A percentile compares a stretch with the other conserved stretches of the same genome.
Evolutionary conservation across 2,329 filamentous ascomycete genomes (phyloP).

Genomic region (Cordyceps farinosa): DNA sequence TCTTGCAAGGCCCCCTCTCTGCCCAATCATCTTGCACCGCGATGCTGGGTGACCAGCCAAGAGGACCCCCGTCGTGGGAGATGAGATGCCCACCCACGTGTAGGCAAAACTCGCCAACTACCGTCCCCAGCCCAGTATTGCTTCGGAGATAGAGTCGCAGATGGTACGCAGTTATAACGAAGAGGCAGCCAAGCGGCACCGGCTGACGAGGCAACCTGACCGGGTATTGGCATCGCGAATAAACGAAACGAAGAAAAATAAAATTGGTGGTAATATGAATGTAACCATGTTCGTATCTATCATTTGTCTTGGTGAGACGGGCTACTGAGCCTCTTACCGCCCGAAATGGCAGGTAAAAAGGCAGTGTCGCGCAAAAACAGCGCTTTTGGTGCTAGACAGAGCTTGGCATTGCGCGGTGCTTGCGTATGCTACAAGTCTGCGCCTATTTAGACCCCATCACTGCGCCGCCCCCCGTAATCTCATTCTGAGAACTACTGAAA

Average conservation of each 20-base stretch:
- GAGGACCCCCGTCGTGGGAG: background rate
- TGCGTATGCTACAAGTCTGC: background rate
- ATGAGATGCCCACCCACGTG: conserved; percentile 14
- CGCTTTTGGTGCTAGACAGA: background rate
- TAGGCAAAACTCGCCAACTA: background rate
- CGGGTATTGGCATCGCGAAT: background rate
- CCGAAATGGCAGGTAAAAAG: background rate
- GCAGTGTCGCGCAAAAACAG: background rate
- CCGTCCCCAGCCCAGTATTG: background rate
- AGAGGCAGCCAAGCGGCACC: background rate
- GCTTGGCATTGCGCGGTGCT: background rate
- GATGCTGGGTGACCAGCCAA: background rate
- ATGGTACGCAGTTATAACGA: background rate
- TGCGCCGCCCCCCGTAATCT: background rate
- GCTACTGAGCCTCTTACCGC: too few relatives aligned
- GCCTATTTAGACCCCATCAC: background rate
- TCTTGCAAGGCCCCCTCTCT: background rate
- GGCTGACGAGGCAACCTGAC: too few relatives aligned
- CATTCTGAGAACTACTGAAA: background rate
- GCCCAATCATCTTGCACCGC: background rate
- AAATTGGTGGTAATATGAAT: background rate
- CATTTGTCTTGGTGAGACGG: background rate
- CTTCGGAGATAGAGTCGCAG: too few relatives aligned
- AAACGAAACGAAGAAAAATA: background rate
- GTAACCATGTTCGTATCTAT: background rate